A percentile compares a stretch with the other conserved stretches of the same genome.
Conservation (phyloP, 495 filamentous ascomycete genomes). For the Xylaria sp. region DNA sequence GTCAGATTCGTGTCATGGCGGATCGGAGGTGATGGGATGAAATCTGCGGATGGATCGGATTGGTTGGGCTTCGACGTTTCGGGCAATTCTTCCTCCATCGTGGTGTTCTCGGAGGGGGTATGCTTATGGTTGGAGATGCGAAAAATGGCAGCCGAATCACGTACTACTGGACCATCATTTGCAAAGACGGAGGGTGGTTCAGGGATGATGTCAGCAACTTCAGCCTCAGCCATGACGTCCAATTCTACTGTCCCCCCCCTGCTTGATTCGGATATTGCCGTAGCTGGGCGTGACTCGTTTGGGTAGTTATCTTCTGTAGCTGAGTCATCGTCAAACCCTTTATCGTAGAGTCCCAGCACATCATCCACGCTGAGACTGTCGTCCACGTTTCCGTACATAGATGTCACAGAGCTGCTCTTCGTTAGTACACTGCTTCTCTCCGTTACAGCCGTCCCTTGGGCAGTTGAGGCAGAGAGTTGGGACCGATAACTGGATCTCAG, state of each 20-base stretch:
- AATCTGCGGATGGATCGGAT: slow-evolving; percentile 23
- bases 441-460: slow-evolving; percentile 70
- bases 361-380: slow-evolving; percentile 87
- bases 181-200: slow-evolving; percentile 33
- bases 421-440: slow-evolving; percentile 84
- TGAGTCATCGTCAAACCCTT: slow-evolving; percentile 74
- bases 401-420: slow-evolving; percentile 78
- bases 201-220: slow-evolving; percentile 35
- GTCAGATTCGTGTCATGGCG: slow-evolving; percentile 36
- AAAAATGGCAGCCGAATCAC: slow-evolving; percentile 51
- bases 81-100: slow-evolving; percentile 32
- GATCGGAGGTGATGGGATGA: slow-evolving; percentile 29
- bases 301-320: slow-evolving; percentile 46
- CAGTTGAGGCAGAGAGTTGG: slow-evolving; percentile 69
- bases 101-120: slow-evolving; percentile 30
- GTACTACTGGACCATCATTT: slow-evolving; percentile 31
- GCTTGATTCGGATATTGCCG: slow-evolving; percentile 43
- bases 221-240: slow-evolving; percentile 56
- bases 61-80: slow-evolving; percentile 39
- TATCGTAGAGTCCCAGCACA: slow-evolving; percentile 90
- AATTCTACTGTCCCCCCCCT: slow-evolving; percentile 46
- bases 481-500: slow-evolving; percentile 77
- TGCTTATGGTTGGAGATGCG: slow-evolving; percentile 44
- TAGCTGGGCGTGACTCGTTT: slow-evolving; percentile 28
- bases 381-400: slow-evolving; percentile 65